Base-by-base conservation (phyloP, 1,284 basidiomycete species). In the Baeospora myosura region DNA sequence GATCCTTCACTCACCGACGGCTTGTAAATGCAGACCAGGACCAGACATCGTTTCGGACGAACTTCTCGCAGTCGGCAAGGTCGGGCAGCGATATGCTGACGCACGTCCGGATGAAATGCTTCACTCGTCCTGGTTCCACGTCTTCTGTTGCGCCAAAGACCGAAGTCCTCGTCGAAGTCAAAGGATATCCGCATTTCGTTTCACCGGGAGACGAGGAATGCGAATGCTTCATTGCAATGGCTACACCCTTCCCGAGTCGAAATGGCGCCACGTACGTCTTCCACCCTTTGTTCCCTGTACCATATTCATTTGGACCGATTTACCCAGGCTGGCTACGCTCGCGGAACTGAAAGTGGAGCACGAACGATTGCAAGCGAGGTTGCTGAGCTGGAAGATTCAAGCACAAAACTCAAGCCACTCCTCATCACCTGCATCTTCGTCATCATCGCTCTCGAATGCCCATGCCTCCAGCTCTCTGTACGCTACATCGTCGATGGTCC, bases 281-380 rank as follows among this genome's bases (percentile, higher is more conserved):
- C 16, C 49, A 22, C 35, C n/a, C 22, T 43, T 24, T 37, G 25
- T 40, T 41, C 16, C 24, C 17, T 28, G 8, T 29, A 26, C 23
- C 29, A 42, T 38, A 16, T 46, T 16, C 21, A 23, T 17, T 21
- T 40, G 33, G 12, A 20, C 12, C 21, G 40, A 20, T 42, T 29
- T 16, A 20, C 22, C 11, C 52, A 88, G 86, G 73, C 64, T 89
- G 26, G 80, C 87, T 54, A 81, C 81, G 3, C 81, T 84, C 54
- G 60, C 89, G 28, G 86, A 89, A 52, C 71, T 88, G 43, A 87
- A 86, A 58, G 68, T 78, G 41, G 84, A 88, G 60, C 85, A 89
- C 57, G 78, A 85, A 55, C 71, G 76, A 10, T 60, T 90, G 29
- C 75, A 76, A 50, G 68, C 69, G 42, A 71, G 72, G 26, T 59